These are phyloP conservation scores for Auxenochlorella pyrenoidosa DNA, from an alignment of 139 green algal genomes.

Conservation along the genomic window DNA sequence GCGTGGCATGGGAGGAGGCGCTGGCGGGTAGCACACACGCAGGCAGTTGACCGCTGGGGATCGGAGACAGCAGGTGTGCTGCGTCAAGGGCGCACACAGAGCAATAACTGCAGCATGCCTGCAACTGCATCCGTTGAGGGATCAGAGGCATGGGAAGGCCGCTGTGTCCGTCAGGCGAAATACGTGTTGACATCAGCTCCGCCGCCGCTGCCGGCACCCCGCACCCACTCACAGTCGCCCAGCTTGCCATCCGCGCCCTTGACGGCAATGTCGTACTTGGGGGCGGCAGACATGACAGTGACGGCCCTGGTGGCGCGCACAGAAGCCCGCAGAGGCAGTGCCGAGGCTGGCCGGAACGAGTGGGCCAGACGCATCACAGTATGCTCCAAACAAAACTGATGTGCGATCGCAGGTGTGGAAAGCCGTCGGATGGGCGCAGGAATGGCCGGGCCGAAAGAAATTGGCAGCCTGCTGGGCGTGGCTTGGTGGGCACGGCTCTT, in stretches of 20 bases:
- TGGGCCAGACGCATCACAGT: background rate
- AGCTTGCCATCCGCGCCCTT: slow-evolving; percentile 64
- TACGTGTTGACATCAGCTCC: background rate
- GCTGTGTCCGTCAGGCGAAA: too few relatives aligned
- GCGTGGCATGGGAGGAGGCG: background rate
- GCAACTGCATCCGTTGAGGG: too few relatives aligned
- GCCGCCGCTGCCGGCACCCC: background rate
- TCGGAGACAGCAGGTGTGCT: too few relatives aligned
- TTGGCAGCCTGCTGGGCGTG: background rate
- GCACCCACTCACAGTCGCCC: slow-evolving; percentile 63
- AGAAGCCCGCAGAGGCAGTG: background rate
- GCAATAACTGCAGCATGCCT: background rate
- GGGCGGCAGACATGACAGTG: background rate
- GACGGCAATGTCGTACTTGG: slow-evolving; percentile 56
- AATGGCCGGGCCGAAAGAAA: background rate
- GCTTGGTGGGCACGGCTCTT: background rate
- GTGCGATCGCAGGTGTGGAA: background rate
- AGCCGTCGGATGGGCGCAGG: background rate
- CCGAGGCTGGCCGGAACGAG: background rate
- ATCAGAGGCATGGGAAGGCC: too few relatives aligned
- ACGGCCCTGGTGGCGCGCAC: background rate
- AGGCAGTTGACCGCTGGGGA: too few relatives aligned
- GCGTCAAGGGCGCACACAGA: background rate
- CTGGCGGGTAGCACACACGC: too few relatives aligned
- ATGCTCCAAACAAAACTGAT: background rate